Evolutionary conservation across 139 green algal species (phyloP).

Genomic region (Edaphochlamys debaryana): DNA sequence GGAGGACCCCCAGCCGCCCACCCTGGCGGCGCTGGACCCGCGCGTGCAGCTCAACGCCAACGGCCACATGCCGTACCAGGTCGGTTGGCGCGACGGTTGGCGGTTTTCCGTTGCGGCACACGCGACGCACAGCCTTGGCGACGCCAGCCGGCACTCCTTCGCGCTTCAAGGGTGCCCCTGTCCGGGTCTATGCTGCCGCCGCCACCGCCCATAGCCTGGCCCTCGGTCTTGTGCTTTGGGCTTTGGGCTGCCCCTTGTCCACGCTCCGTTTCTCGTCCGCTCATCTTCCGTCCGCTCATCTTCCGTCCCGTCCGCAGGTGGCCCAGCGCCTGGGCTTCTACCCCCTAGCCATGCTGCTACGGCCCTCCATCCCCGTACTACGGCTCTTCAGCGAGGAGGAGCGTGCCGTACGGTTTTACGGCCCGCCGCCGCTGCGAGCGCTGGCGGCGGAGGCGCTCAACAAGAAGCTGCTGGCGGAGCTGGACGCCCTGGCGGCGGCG

Average conservation of each 20-base stretch:
- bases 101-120: no score
- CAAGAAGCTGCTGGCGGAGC: conserved; percentile 36
- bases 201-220: no score
- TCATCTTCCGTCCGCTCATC: no score
- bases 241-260: no score
- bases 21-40: conserved; percentile 27
- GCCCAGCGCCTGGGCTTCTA: conserved; percentile 49
- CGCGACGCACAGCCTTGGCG: no score
- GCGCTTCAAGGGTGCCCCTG: no score
- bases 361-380: conserved; percentile 47
- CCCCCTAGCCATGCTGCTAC: conserved; percentile 41
- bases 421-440: conserved; percentile 33
- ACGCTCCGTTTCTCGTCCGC: no score
- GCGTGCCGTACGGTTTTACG: conserved; percentile 43
- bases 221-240: no score
- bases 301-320: no score
- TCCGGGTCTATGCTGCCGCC: no score
- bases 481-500: conserved; percentile 26
- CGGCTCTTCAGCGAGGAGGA: conserved; percentile 47
- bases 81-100: background rate
- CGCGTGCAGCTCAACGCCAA: conserved; percentile 42
- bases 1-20: background rate
- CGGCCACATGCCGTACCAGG: conserved; percentile 43
- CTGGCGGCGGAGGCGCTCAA: conserved; percentile 47
- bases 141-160: no score